Percentiles rank a stretch among this genome's conserved stretches.
These are phyloP conservation scores for Flaveria linearis DNA, from an alignment of 129 eudicot genomes.

Conservation along the genomic window DNA sequence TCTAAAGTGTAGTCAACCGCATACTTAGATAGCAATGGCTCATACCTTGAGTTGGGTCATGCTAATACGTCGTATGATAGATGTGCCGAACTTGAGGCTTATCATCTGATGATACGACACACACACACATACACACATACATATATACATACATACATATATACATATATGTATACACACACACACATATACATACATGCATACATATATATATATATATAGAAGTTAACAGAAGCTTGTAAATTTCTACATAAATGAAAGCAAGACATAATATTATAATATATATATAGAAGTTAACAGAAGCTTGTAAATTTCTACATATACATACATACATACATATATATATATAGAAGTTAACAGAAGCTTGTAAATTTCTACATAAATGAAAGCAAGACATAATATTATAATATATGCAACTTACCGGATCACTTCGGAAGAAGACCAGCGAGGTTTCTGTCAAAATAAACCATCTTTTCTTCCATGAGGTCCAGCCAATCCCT, in stretches of 20 bases:
- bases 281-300: neutral
- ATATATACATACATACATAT: no score
- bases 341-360: neutral
- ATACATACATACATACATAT: neutral
- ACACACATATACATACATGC: no score
- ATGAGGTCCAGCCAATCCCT: slow-evolving; percentile 99
- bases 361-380: slow-evolving; percentile 19
- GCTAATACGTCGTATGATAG: no score
- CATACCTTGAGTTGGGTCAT: no score
- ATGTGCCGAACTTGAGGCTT: no score
- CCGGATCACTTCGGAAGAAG: slow-evolving; percentile 94
- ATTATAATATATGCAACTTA: slow-evolving; percentile 40
- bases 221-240: slow-evolving; percentile 8
- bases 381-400: slow-evolving; percentile 9
- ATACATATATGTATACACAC: no score
- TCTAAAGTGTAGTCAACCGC: no score
- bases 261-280: neutral
- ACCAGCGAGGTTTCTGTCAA: slow-evolving; percentile 85
- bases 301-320: slow-evolving; percentile 19
- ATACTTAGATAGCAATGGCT: no score
- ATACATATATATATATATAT: neutral
- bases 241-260: slow-evolving; percentile 15
- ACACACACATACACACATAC: no score
- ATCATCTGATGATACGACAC: slow-evolving; percentile 5
- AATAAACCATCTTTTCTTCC: slow-evolving; percentile 98